Base-by-base conservation (phyloP, 805 yeast species). In the Candida piceae region DNA sequence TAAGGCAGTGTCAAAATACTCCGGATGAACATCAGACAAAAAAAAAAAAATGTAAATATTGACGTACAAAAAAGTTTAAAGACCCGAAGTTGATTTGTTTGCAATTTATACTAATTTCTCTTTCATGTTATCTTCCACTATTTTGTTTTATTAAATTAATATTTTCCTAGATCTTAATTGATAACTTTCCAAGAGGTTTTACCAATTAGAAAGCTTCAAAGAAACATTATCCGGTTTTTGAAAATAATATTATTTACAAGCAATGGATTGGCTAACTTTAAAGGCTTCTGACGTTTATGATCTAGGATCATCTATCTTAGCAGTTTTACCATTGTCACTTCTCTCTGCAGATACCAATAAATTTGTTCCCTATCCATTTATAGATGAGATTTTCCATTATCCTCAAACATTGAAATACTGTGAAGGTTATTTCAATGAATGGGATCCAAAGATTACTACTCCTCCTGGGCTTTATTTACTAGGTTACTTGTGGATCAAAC, bases 371-470 rank as follows among this genome's bases (percentile, higher is more conserved):
- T 47, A 56, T 34, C 63, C 66, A 3, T 67, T 63, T 48, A 70
- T 76, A 53, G 96, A 93, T 63, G 98, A 93, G 58, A 67, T 74
- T 10, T 90, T 90, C 61, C 98, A 93, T 55, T 68, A 85, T 16
- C 76, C 78, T 7, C 97, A 93, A 66, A 78, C 94, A 6, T 69
- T 75, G 40, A 69, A 65, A 32, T 88, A 83, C 52, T 73, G 86
- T 41, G 47, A 56, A 2, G 82, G 81, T 10, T 64, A 76, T 35
- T 87, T 78, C 62, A 36, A 45, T n/a, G 50, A 63, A 1, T 88
- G 96, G 96, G 87, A 93, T 57, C 70, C 78, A 10, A 89, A 90
- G 54, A 87, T 93, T 55, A 90, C 98, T 2, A 93, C 98, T 0
- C 98, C 98, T 1, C 97, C 97, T 1, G 98, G 97, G 0, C 64